Evolutionary conservation across 2,329 filamentous ascomycete genomes (phyloP).

Genomic region (Diaporthe humulicola): DNA sequence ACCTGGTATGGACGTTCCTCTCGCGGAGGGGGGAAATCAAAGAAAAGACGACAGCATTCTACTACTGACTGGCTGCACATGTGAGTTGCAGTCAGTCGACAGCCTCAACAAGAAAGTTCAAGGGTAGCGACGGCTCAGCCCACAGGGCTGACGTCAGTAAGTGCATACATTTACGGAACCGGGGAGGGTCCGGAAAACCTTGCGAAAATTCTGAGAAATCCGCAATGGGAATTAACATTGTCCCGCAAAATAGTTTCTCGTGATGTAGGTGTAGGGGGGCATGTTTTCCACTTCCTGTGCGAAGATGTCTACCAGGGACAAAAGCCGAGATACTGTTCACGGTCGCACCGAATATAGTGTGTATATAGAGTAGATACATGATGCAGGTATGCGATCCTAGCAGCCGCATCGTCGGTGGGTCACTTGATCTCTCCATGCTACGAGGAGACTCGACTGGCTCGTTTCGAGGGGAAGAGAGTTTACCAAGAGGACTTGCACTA

Average conservation of each 20-base stretch:
- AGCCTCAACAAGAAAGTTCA: not conserved
- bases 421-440: slow-evolving; percentile 1
- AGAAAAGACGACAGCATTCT: not conserved
- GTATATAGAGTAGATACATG: not conserved
- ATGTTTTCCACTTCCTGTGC: not conserved
- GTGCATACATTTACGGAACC: slow-evolving; percentile 6
- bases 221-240: not conserved
- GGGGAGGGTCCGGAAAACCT: slow-evolving; percentile 26
- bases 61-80: not conserved
- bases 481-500: not conserved
- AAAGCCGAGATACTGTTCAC: not conserved
- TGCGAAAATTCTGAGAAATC: slow-evolving; percentile 25
- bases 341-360: not conserved
- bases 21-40: not conserved
- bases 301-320: not conserved
- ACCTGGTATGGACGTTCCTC: fast-evolving
- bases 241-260: not conserved
- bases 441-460: not conserved
- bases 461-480: not conserved
- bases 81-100: not conserved
- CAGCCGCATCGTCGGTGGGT: slow-evolving; percentile 18
- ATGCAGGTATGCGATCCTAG: slow-evolving; percentile 6
- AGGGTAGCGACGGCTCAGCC: slow-evolving; percentile 10
- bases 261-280: not conserved
- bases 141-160: slow-evolving; percentile 18